Evolutionary conservation across 2,329 filamentous ascomycete species (phyloP).

Genomic region (Thielaviopsis ethacetica): DNA sequence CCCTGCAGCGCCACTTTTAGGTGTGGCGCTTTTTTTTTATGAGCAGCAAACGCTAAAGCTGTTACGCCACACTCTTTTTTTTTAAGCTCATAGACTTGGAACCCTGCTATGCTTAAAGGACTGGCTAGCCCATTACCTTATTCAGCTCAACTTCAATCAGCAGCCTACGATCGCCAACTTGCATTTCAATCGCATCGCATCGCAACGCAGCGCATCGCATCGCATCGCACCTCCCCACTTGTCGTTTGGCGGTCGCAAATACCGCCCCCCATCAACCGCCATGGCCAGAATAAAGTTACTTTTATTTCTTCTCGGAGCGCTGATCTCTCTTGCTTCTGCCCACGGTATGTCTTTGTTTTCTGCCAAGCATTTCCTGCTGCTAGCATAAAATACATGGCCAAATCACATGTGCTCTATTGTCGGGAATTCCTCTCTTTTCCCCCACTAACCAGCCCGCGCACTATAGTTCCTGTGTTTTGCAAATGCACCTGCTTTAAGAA

Average conservation of each 20-base stretch:
- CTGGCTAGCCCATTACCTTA: no score
- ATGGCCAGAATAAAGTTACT: slow-evolving; percentile 26
- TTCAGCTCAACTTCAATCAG: neutral
- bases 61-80: neutral
- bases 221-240: no score
- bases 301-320: slow-evolving; percentile 21
- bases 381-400: neutral
- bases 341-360: slow-evolving; percentile 22
- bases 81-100: neutral
- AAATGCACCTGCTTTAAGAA: slow-evolving; percentile 57
- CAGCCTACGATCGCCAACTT: neutral
- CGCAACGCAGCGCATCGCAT: neutral
- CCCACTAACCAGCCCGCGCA: neutral
- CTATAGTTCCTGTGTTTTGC: slow-evolving; percentile 44
- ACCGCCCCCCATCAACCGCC: slow-evolving; percentile 1
- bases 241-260: neutral
- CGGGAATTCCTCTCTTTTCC: slow-evolving; percentile 13
- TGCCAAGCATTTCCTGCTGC: neutral
- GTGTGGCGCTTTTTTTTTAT: neutral
- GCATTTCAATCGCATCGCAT: neutral
- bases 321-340: slow-evolving; percentile 24
- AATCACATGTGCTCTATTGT: slow-evolving; percentile 7
- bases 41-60: neutral
- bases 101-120: no score
- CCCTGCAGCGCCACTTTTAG: neutral